Evolutionary conservation across 352 stramenopile species (phyloP).

Genomic region (Pythium scleroteichum): DNA sequence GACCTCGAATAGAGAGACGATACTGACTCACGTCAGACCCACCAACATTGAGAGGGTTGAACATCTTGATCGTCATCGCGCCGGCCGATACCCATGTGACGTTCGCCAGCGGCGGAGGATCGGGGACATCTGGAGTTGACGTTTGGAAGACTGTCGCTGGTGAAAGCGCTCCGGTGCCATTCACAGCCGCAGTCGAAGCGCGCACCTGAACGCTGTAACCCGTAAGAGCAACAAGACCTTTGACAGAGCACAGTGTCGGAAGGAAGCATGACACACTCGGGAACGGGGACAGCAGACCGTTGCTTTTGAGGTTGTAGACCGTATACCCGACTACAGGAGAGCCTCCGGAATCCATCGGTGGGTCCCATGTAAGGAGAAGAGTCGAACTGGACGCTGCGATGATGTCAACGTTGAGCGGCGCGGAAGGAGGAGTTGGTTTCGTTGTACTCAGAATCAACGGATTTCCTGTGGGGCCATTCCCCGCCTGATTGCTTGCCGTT

Average conservation of each 20-base stretch:
- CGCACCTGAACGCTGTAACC: slow-evolving; percentile 46
- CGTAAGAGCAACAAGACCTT: slow-evolving; percentile 39
- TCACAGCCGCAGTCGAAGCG: slow-evolving; percentile 30
- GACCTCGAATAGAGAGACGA: slow-evolving; percentile 35
- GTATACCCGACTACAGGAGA: slow-evolving; percentile 48
- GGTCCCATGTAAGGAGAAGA: slow-evolving; percentile 45
- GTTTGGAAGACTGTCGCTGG: slow-evolving; percentile 30
- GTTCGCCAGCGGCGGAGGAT: slow-evolving; percentile 34
- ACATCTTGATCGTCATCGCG: slow-evolving; percentile 56
- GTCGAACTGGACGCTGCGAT: slow-evolving; percentile 40
- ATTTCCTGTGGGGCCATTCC: slow-evolving; percentile 27
- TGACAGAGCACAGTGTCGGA: slow-evolving; percentile 42
- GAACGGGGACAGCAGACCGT: slow-evolving; percentile 26
- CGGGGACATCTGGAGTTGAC: slow-evolving; percentile 40
- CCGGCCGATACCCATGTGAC: slow-evolving; percentile 45
- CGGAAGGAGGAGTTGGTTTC: slow-evolving; percentile 26
- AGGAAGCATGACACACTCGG: slow-evolving; percentile 27
- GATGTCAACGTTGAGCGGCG: slow-evolving; percentile 35
- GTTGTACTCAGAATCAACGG: slow-evolving; percentile 32
- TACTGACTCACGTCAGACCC: slow-evolving; percentile 47
- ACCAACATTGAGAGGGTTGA: slow-evolving; percentile 45
- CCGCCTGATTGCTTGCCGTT: slow-evolving; percentile 34
- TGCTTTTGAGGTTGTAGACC: slow-evolving; percentile 35
- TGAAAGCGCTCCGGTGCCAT: slow-evolving; percentile 34
- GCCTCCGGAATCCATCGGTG: slow-evolving; percentile 50